Conservation (phyloP, 805 yeast genomes). For the Myxozyma mucilagina region DNA sequence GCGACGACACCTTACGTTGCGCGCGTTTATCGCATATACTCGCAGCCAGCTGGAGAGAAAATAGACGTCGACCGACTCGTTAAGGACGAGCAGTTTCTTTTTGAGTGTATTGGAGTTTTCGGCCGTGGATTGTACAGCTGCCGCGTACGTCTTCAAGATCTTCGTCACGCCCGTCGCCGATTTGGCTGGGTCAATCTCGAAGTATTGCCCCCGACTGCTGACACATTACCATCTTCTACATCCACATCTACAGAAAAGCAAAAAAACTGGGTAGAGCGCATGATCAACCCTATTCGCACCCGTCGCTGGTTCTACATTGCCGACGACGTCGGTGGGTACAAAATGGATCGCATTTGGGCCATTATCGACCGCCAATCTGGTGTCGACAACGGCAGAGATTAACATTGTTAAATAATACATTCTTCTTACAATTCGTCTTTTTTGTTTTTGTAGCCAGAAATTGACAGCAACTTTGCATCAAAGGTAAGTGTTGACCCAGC, state of each 20-base stretch:
- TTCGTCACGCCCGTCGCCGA: constrained; percentile 45
- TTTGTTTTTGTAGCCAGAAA: constrained; percentile 35
- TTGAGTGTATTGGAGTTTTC: constrained; percentile 65
- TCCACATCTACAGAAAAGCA: too few relatives aligned
- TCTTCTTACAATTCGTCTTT: constrained; percentile 25
- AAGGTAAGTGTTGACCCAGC: constrained; percentile 72
- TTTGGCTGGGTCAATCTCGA: constrained; percentile 54
- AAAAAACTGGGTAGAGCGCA: not conserved
- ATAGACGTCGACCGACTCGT: constrained; percentile 66
- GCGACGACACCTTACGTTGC: constrained; percentile 68
- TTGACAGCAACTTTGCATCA: constrained; percentile 62
- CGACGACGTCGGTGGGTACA: constrained; percentile 77
- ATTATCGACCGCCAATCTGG: constrained; percentile 69
- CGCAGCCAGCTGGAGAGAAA: constrained; percentile 44
- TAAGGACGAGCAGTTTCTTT: constrained; percentile 61
- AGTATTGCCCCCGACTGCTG: constrained; percentile 17
- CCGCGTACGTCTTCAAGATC: constrained; percentile 52
- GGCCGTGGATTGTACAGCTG: constrained; percentile 69
- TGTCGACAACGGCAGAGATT: constrained; percentile 61
- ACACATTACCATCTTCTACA: too few relatives aligned
- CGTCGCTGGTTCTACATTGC: constrained; percentile 54
- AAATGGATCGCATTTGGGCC: constrained; percentile 85
- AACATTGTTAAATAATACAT: not conserved
- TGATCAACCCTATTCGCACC: constrained; percentile 32
- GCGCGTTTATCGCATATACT: constrained; percentile 67